These are phyloP conservation scores for Tricholoma sp. DNA, from an alignment of 768 basidiomycete species.

Conservation along the genomic window DNA sequence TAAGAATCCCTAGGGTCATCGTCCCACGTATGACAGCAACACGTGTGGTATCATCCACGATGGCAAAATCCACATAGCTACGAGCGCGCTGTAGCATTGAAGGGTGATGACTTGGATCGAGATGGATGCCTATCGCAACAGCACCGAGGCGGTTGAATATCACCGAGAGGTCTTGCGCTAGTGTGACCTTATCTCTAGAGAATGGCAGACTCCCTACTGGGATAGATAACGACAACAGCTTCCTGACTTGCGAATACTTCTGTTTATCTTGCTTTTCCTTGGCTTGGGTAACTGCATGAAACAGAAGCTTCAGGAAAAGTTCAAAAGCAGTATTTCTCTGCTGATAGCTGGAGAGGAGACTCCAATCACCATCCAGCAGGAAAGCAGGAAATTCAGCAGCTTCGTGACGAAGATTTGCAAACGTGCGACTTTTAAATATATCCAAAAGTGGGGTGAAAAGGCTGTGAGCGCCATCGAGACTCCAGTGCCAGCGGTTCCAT, in stretches of 20 bases:
- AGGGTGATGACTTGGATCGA: slow-evolving; percentile 46
- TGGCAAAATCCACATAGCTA: slow-evolving; percentile 62
- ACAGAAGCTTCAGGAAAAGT: slow-evolving; percentile 78
- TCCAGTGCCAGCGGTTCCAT: slow-evolving; percentile 76
- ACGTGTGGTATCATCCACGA: slow-evolving; percentile 59
- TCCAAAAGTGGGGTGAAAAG: slow-evolving; percentile 63
- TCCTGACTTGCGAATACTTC: slow-evolving; percentile 46
- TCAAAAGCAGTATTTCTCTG: slow-evolving; percentile 66
- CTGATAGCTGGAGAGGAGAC: slow-evolving; percentile 45
- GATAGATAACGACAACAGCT: slow-evolving; percentile 65
- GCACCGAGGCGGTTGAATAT: slow-evolving; percentile 80
- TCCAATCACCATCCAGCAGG: slow-evolving; percentile 50
- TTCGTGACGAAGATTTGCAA: slow-evolving; percentile 64
- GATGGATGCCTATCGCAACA: slow-evolving; percentile 61
- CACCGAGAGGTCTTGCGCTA: slow-evolving; percentile 57
- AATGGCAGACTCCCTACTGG: slow-evolving; percentile 71
- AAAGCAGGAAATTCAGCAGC: slow-evolving; percentile 67
- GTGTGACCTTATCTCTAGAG: slow-evolving; percentile 46
- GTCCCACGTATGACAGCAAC: slow-evolving; percentile 71
- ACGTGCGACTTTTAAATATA: slow-evolving; percentile 74
- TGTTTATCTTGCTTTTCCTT: slow-evolving; percentile 23
- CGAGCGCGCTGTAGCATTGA: slow-evolving; percentile 61
- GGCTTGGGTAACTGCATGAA: slow-evolving; percentile 44
- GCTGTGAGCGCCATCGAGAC: slow-evolving; percentile 45
- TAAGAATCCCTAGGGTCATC: slow-evolving; percentile 62